These are phyloP conservation scores for Xylaria multiplex DNA, from an alignment of 2,329 filamentous ascomycete species.

Conservation along the genomic window DNA sequence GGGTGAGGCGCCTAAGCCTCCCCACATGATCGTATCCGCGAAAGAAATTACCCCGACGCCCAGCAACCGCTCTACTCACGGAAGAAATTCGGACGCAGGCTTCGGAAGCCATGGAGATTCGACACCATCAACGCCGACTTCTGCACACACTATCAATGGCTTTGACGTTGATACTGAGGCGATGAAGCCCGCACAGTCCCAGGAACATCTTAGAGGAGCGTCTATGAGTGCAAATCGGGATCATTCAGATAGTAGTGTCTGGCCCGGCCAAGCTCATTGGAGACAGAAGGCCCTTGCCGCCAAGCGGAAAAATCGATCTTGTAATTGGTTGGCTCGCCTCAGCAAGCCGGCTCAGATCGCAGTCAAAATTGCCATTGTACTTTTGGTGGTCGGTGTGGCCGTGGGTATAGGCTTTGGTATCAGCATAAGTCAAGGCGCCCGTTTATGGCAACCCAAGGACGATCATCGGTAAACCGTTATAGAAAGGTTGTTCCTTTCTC, in stretches of 20 bases:
- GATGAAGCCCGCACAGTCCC: constrained; percentile 55
- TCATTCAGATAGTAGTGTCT: constrained; percentile 63
- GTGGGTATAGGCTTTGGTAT: constrained; percentile 68
- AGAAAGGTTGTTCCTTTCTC: background rate
- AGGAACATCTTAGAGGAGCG: constrained; percentile 52
- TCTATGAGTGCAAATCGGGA: constrained; percentile 46
- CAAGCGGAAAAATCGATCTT: constrained; percentile 61
- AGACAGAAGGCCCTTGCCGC: constrained; percentile 67
- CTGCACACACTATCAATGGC: constrained; percentile 57
- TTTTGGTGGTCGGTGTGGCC: constrained; percentile 64
- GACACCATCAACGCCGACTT: constrained; percentile 58
- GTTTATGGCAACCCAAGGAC: constrained; percentile 61
- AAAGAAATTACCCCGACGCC: constrained; percentile 34
- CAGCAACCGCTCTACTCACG: constrained; percentile 22
- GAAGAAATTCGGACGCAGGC: constrained; percentile 42
- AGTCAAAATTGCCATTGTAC: constrained; percentile 62
- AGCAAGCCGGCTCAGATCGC: constrained; percentile 65
- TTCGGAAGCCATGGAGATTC: constrained; percentile 49
- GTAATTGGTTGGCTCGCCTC: constrained; percentile 63
- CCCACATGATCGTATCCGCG: constrained; percentile 40
- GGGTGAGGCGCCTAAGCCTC: constrained; percentile 34
- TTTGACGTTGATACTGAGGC: constrained; percentile 70
- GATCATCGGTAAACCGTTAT: constrained; percentile 38
- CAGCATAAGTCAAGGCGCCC: constrained; percentile 69
- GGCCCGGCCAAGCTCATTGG: constrained; percentile 70